Percentiles rank a stretch among this genome's conserved stretches.
phyloP scores from a whole-genome alignment of 73 alveolate species.

The Paramecium primaurelia region DNA sequence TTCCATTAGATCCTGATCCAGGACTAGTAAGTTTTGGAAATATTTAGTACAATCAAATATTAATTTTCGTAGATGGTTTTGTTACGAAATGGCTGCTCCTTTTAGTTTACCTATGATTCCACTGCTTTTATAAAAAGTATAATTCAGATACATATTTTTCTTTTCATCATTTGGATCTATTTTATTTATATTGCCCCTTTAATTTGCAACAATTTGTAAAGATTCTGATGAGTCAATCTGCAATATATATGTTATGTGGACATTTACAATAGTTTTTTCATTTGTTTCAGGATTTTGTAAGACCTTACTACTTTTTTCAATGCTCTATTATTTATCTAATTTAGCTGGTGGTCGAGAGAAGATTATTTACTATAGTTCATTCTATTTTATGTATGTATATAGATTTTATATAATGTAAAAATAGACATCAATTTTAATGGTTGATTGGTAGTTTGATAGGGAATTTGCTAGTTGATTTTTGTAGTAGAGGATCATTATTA shows the following conservation, averaged over 20 bases:
- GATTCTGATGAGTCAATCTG: background rate
- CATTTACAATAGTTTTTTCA: background rate
- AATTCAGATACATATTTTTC: background rate
- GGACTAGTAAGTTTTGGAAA: constrained; percentile 7
- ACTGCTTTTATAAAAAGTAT: background rate
- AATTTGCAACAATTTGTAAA: background rate
- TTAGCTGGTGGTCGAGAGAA: background rate
- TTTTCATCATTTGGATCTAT: background rate
- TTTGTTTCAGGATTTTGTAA: background rate
- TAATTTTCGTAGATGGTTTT: constrained; percentile 6
- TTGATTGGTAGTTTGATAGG: background rate
- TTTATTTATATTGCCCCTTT: background rate
- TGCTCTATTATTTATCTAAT: constrained; percentile 10
- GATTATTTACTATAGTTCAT: background rate
- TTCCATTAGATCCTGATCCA: background rate
- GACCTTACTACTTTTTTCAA: background rate
- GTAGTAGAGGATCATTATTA: background rate
- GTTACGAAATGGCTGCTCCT: constrained; percentile 6
- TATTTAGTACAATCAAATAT: background rate
- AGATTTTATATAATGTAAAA: background rate
- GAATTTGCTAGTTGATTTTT: background rate
- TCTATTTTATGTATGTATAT: constrained; percentile 18
- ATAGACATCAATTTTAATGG: constrained; percentile 11
- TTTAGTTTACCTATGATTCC: background rate
- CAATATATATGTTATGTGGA: background rate